These are phyloP conservation scores for Penicillium antarcticum DNA, from an alignment of 495 filamentous ascomycete genomes.

Conservation along the genomic window DNA sequence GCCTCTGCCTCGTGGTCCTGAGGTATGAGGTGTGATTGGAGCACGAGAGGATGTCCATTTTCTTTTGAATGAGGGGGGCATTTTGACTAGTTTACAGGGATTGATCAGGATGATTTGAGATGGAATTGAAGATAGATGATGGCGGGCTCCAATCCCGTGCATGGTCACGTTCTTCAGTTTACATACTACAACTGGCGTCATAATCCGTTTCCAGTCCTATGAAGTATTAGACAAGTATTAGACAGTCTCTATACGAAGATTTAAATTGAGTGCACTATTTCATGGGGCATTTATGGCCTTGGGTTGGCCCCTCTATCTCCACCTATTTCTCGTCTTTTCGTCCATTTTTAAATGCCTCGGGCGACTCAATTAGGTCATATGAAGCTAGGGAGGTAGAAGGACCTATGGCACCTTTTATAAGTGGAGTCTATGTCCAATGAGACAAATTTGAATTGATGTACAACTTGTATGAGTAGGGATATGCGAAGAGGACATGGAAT, in stretches of 20 bases:
- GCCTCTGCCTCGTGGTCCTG: slow-evolving; percentile 2
- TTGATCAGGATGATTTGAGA: neutral
- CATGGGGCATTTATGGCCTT: too few species aligned
- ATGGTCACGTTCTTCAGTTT: slow-evolving; percentile 8
- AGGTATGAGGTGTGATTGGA: slow-evolving; percentile 12
- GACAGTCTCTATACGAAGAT: too few species aligned
- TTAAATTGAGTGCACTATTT: too few species aligned
- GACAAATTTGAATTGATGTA: slow-evolving; percentile 9
- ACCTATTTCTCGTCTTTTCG: too few species aligned
- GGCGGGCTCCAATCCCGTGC: neutral
- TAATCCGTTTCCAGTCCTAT: too few species aligned
- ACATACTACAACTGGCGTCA: neutral
- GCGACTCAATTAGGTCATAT: too few species aligned
- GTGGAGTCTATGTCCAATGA: neutral
- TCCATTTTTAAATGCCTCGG: too few species aligned
- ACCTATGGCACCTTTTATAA: neutral
- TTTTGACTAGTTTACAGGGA: neutral
- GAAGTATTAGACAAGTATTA: too few species aligned
- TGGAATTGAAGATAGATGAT: neutral
- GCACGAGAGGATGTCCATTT: slow-evolving; percentile 15
- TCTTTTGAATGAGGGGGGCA: slow-evolving; percentile 22
- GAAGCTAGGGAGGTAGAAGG: too few species aligned
- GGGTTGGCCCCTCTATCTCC: too few species aligned
- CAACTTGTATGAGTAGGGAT: neutral
- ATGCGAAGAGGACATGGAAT: slow-evolving; percentile 12